Base-by-base conservation (phyloP, 2,329 filamentous ascomycete genomes). In the Fusarium veterinarium region DNA sequence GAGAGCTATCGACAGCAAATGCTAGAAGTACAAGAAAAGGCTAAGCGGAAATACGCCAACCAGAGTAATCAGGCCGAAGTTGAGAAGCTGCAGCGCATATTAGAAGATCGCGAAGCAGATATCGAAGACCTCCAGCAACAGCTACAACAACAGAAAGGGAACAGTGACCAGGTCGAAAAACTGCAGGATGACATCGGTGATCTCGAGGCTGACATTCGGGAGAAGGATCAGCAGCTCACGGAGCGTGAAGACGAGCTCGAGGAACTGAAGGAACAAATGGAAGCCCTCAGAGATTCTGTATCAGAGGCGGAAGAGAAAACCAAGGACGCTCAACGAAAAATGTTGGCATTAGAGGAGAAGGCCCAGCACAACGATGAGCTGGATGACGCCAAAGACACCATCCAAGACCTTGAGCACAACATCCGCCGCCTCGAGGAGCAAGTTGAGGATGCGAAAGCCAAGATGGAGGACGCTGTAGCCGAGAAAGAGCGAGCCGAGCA, bases 1-100 rank as follows among this genome's bases (percentile, higher is more conserved):
- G 95, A 97, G 79, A 88, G 88, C 65, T 97, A 97, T 80, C 90
- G 92, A 60, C 87, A 92, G 76, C 93, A 97, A 79, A 90, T 98
- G 73, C 84, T 91, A 62, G 93, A 97, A 71, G 89, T 97, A 67
- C 93, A 95, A 71, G 93, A 97, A 67, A 93, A 92, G 77, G 88
- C 94, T 60, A 94, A 94, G 81, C 90, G 90, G 76, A 92, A 92
- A 77, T 91, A 94, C 71, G 89, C 89, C 16, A 91, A 95, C 76
- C 91, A 94, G 72, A 89, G 86, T 65, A 88, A 94, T 74, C 90
- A 90, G 56, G 84, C 84, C 30, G 90, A 91, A 77, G 79, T 90
- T 42, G 87, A 91, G 38, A 84, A 85, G 49, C 80, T 95, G 35
- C 88, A 88, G 25, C 86, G 86, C 61, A 80, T 83, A 35, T 78